Base-by-base conservation (phyloP, 106 monocot genomes). In the Dendrobium catenatum region DNA sequence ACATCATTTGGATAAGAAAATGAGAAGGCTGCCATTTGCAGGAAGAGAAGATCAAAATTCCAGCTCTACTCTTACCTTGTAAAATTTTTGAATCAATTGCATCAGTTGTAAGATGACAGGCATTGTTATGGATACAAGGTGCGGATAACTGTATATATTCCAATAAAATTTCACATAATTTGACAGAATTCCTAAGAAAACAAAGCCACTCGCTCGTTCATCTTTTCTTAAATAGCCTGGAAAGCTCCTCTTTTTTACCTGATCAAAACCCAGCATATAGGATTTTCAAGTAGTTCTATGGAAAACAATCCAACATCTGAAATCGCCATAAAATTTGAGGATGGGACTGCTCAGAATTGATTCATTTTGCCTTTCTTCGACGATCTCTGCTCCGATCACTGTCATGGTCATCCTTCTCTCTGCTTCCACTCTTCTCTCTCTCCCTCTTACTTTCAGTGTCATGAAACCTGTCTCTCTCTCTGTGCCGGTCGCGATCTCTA, bases 371-470 rank as follows among this genome's bases (percentile, higher is more conserved):
- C 67, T 80, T 86, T 70, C 85, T 85, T 33, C 83, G 77, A 13
- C 77, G 77, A 7, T 87, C 81, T 78, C 77, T 81, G 22, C 79
- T 80, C 27, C 40, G 78, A 2, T 80, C 84, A 27, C 80, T 79
- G 22, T 80, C 83, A 79, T 82, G 80, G 41, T 89, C 91, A 77
- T 96, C 94, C 76, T 85, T 77, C 79, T 94, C 94, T 76, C 89
- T 90, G 68, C 94, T 91, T 19, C 89, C 90, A 66, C 90, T 92
- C 86, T 92, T 97, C 78, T 94, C 97, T 37, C 89, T 86, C 7
- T 84, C 87, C 55, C 79, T 87, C 80, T 83, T 87, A 74, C 76
- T 86, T 18, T 89, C 89, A 41, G 48, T 79, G 43, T 92, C 91
- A 76, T 84, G 84, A 11, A 76, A 82, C 66, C 68, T 84, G 67